Base-by-base conservation (phyloP, 1,284 basidiomycete species). In the Singerocomus rubriflavus region DNA sequence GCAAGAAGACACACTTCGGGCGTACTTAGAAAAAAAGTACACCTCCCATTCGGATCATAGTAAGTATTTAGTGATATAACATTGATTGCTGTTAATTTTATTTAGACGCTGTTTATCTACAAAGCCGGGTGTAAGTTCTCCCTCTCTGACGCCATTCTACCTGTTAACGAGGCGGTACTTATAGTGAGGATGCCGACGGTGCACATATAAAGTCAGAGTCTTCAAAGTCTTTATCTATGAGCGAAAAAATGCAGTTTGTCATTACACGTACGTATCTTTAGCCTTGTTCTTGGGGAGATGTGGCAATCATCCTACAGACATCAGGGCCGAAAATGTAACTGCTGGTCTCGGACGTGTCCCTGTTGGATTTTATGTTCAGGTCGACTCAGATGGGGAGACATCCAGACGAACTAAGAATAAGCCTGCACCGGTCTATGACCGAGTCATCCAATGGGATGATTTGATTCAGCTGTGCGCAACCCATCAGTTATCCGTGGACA, bases 381-480 rank as follows among this genome's bases (percentile, higher is more conserved):
- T 55, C 11, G 30, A 45, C 27, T 17, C 49, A 5, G 27, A 29
- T 6, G 37, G 29, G 13, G 27, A 5, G 0, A 17, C 37, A 36
- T 34, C 17, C 17, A 35, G 32, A 29, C 43, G 21, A 45, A 55
- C 55, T 12, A 13, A 21, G n/a, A 44, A 25, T 8, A 57, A 44
- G 38, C 37, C 44, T 5, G 16, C 35, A 16, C 21, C 6, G 11
- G n/a, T 56, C 6, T 25, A 39, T 32, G 52, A 39, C 26, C 29
- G 17, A 4, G n/a, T 42, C 16, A 44, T 48, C 10, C 16, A 53
- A 26, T 57, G 54, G 54, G 41, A 48, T 17, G 50, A 57, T n/a
- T 5, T 14, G 14, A 44, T 55, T 12, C n/a, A 36, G 5, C 14
- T 55, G 54, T 55, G 25, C 21, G 44, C 4, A 8, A n/a, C 5